Base-by-base conservation (phyloP, 441 rosid genomes). In the Aleurites moluccanus region DNA sequence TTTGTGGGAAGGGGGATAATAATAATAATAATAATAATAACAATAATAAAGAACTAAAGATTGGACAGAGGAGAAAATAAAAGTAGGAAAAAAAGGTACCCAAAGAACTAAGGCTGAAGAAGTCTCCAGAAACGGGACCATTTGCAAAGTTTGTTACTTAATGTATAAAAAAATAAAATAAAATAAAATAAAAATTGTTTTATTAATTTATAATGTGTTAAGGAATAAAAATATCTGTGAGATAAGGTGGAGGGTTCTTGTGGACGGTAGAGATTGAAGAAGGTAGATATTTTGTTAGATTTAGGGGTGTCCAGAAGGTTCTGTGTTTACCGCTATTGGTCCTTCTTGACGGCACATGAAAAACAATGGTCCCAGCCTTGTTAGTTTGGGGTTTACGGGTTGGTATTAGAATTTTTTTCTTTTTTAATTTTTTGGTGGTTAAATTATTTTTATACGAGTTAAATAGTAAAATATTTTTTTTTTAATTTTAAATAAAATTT, bases 231-330 rank as follows among this genome's bases (percentile, higher is more conserved):
- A 59, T 42, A 71, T 71, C 25, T 25, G 30, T 20, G 10, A 11
- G 77, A 74, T 74, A 66, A 74, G 77, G 65, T 49, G 14, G 4
- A 16, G 57, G 33, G 16, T 56, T 66, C 23, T 20, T 42, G 65
- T 75, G 77, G 65, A 67, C 67, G 73, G 77, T 10, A n/a, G 38
- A 44, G 77, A 59, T 59, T 75, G 72, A 33, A 30, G 9, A n/a
- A n/a, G 15, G 47, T 30, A 11, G 53, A 52, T 38, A 50, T 73
- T 73, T 73, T 23, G 49, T 49, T 30, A 21, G 62, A 35, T 73
- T 52, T 35, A 21, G 3, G 52, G 14, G 25, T 20, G 72, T 75
- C 73, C 67, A 75, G 77, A 75, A 75, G 77, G 67, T 75, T 75
- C 77, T 67, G 13, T 21, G 30, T 45, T 15, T 6, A 18, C 35